Base-by-base conservation (phyloP, 2,329 filamentous ascomycete species). In the Ascochyta fabae region DNA sequence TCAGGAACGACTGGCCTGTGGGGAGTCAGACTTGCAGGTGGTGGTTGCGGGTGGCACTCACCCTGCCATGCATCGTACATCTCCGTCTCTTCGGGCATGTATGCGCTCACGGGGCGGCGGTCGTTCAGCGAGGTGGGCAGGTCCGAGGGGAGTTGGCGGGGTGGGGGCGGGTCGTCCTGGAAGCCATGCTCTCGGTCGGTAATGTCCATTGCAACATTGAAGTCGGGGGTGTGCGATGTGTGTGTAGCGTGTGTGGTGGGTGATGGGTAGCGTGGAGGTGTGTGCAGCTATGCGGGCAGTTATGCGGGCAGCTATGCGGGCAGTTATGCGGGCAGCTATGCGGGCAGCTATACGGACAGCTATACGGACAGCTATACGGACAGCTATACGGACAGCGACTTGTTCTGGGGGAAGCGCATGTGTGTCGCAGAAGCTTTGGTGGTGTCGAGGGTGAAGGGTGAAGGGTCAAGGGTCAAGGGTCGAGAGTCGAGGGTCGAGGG, bases 31-130 rank as follows among this genome's bases (percentile, higher is more conserved):
- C 16, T 41, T 39, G 23, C 38, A 13, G 19, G 4, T n/a, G n/a
- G 9, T 7, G 26, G 38, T 24, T 46, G 34, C 22, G 36, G 29
- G 16, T n/a, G 9, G 83, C 50, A 64, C 82, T 73, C 75, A 89
- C 94, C 94, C 88, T 98, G 92, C 95, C 95, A 99, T 66, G 92
- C 95, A 84, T 99, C 95, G 76, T 98, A 99, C 80, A 97, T 92
- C 81, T 98, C 95, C 36, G 93, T 96, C 81, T 98, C 95, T 35
- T 83, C 83, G 52, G 89, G 84, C 61, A 88, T 84, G 35, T 48
- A 57, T 59, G 88, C 86, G 42, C 76, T 82, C 4, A 87, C 84
- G 31, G 89, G 84, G 66, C 88, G 86, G 58, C 95, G 87, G 79
- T 99, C 95, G 75, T 99, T 89, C 51, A 99, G 85, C 12, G 93